These are phyloP conservation scores for Cicer yamashitae DNA, from an alignment of 306 rosid genomes.

Conservation along the genomic window DNA sequence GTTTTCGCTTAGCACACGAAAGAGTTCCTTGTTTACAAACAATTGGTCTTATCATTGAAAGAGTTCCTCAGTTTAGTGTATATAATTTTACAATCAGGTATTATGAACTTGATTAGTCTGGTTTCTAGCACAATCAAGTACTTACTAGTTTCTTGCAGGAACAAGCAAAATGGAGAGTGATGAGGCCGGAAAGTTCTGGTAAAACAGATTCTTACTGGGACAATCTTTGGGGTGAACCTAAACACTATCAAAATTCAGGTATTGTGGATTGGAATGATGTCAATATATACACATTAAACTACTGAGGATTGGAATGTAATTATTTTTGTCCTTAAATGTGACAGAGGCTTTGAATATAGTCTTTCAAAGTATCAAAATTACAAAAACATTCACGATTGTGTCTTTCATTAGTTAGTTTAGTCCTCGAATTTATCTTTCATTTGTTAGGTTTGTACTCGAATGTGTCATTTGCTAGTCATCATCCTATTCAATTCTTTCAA, in stretches of 20 bases:
- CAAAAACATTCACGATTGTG: no score
- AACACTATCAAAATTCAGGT: slow-evolving; percentile 70
- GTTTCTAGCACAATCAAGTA: slow-evolving; percentile 28
- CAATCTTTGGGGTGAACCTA: slow-evolving; percentile 57
- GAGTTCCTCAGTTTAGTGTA: no score
- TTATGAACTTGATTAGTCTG: neutral
- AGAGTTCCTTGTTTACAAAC: neutral
- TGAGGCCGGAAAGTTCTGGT: slow-evolving; percentile 57
- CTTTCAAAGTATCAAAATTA: no score
- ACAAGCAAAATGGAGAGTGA: slow-evolving; percentile 73
- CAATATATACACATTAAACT: neutral
- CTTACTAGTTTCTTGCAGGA: slow-evolving; percentile 52
- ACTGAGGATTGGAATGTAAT: no score
- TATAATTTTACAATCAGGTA: neutral
- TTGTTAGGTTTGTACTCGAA: no score
- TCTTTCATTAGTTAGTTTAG: no score
- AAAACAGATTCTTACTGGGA: slow-evolving; percentile 68
- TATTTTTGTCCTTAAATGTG: no score
- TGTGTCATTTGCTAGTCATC: no score
- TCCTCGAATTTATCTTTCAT: no score
- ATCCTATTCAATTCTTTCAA: slow-evolving; percentile 1
- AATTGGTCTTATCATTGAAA: neutral
- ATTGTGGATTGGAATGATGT: neutral
- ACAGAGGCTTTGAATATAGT: no score
- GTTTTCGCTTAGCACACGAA: slow-evolving; percentile 7